Evolutionary conservation across 2,329 filamentous ascomycete genomes (phyloP), one percentile per base, ranked within the genome.

Genomic region (Hymenoscyphus salicellus): DNA sequence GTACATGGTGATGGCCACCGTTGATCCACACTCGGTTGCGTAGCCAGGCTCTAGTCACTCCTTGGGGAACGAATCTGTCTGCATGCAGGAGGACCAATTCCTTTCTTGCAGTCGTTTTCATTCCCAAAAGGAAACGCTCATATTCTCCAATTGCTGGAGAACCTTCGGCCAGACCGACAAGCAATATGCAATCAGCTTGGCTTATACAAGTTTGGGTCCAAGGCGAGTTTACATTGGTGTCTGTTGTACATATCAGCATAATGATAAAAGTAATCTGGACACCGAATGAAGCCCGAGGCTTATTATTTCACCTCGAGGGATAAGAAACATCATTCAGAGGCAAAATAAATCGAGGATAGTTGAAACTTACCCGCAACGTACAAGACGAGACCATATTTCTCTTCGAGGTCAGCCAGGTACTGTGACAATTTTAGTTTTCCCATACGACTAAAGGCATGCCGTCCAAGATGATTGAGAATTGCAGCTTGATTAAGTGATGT

Each of bases 141-240:
- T 98, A 99, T 76, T 99, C 96, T 52, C 95, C 95, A 69, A 98
- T 95, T 55, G 86, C 89, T 0, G 95, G 90, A 2, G 93, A 96
- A 0, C 90, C 89, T 75, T 98, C 95, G 0, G 93, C 95, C 16
- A 98, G 80, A 0, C 93, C 95, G 32, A 99, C 92, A 8, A 99
- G 83, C 7, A 99, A 83, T 68, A 99, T 97, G 71, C 93, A 97
- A 77, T 99, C 95, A 1, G 95, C 95, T 77, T 99, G 95, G 17
- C 90, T 90, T 69, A 99, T 97, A 76, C 96, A 99, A 0, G 95
- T 98, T 74, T 97, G 93, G 0, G 96, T 99, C 95, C 95, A 99
- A 0, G 94, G 93, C 1, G 96, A 92, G 72, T 97, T 98, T 72
- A 98, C 95, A 66, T 89, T 97, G 4, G 96, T 99, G 77, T 99